Conservation (phyloP, 2,329 filamentous ascomycete species). For the Metarhizium guizhouense region DNA sequence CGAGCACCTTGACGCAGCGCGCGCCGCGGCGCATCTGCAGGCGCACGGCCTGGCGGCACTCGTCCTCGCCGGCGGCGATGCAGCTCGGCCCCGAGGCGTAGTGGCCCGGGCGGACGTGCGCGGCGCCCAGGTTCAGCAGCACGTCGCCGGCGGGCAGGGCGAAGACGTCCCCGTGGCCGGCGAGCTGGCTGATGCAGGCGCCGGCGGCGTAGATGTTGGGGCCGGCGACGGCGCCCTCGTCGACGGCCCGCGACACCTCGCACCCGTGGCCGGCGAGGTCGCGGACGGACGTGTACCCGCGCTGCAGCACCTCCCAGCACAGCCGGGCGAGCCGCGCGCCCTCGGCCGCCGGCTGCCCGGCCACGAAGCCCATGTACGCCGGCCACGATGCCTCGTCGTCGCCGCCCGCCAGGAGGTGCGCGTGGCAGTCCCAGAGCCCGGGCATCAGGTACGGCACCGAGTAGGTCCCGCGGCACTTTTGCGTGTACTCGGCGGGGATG, state of each 20-base stretch:
- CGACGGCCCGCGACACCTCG: conserved; percentile 31
- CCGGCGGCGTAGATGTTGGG: conserved; percentile 39
- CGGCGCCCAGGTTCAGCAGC: conserved; percentile 24
- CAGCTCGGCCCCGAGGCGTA: conserved; percentile 16
- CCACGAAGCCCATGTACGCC: conserved; percentile 10
- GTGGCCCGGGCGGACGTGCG: conserved; percentile 19
- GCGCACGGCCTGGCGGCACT: conserved; percentile 29
- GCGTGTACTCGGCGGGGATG: conserved; percentile 22
- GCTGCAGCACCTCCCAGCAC: conserved; percentile 30
- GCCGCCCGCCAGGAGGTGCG: conserved; percentile 31
- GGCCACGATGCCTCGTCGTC: conserved; percentile 15
- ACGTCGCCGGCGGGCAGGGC: conserved; percentile 24
- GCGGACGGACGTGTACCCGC: conserved; percentile 40
- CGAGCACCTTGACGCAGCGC: conserved; percentile 29
- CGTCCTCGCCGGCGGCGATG: conserved; percentile 29
- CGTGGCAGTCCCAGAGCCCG: conserved; percentile 44
- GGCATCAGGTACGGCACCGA: conserved; percentile 36
- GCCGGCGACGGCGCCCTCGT: conserved; percentile 33
- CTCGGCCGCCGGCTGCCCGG: conserved; percentile 20
- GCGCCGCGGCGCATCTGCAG: conserved; percentile 31
- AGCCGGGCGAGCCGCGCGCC: conserved; percentile 30
- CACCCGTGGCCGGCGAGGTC: conserved; percentile 38
- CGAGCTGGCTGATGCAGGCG: conserved; percentile 34
- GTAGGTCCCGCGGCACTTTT: conserved; percentile 15
- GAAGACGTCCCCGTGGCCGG: conserved; percentile 35